Evolutionary conservation across 495 filamentous ascomycete species (phyloP).

Genomic region (Geoglossum glabrum): DNA sequence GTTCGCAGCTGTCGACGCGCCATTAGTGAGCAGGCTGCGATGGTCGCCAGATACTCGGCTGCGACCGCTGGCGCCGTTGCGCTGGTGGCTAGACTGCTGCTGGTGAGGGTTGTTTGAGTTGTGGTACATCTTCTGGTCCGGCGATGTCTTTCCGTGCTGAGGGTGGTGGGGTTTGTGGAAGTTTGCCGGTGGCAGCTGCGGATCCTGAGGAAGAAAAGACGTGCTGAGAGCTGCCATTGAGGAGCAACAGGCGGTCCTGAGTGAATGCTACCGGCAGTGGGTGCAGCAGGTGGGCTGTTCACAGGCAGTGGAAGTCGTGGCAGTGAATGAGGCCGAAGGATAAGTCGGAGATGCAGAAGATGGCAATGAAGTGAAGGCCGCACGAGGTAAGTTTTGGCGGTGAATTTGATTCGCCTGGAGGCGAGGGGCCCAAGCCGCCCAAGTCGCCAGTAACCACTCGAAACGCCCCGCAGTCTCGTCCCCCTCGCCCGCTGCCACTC

Average conservation of each 20-base stretch:
- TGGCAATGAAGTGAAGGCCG: not conserved
- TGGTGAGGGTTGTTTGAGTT: not conserved
- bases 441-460: too few relatives aligned
- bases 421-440: not conserved
- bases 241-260: not conserved
- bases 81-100: not conserved
- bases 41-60: not conserved
- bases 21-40: not conserved
- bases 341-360: not conserved
- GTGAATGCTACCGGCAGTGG: not conserved
- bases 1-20: not conserved
- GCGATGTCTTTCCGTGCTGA: not conserved
- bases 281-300: not conserved
- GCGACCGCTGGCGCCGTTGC: not conserved
- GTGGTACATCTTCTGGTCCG: not conserved
- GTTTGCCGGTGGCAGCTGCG: not conserved
- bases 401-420: not conserved
- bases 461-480: not conserved
- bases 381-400: not conserved
- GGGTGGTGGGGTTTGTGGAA: not conserved
- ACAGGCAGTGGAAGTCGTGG: not conserved
- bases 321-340: not conserved
- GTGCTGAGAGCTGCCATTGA: slow-evolving; percentile 1
- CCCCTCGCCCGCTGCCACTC: not conserved
- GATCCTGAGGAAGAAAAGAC: not conserved